Conservation (phyloP, 169 alveolate genomes). For the Theileria orientalis region DNA sequence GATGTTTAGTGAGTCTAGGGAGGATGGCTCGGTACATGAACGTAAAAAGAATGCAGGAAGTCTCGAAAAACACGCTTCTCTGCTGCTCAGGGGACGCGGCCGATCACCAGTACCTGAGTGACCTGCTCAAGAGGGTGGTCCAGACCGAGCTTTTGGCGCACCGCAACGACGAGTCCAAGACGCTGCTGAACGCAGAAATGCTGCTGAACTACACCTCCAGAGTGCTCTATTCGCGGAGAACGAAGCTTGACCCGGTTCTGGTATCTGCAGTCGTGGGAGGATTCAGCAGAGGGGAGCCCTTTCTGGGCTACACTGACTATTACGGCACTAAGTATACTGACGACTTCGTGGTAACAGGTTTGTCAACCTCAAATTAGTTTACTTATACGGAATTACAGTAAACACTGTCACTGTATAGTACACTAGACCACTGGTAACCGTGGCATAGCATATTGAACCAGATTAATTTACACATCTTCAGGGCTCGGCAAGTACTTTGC, state of each 20-base stretch:
- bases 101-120: constrained; percentile 59
- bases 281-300: constrained; percentile 22
- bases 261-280: constrained; percentile 59
- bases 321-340: constrained; percentile 64
- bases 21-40: constrained; percentile 25
- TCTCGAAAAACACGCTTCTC: constrained; percentile 49
- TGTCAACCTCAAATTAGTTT: neutral
- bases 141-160: constrained; percentile 39
- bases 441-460: neutral
- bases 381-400: neutral
- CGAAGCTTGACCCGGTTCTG: constrained; percentile 59
- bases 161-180: constrained; percentile 39
- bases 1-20: constrained; percentile 58
- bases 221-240: constrained; percentile 47
- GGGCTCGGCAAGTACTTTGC: constrained; percentile 70
- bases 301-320: constrained; percentile 58
- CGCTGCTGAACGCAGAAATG: constrained; percentile 37
- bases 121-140: constrained; percentile 35
- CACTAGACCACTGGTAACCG: neutral
- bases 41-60: constrained; percentile 37
- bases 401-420: neutral
- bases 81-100: constrained; percentile 67
- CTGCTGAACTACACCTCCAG: constrained; percentile 55
- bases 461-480: neutral
- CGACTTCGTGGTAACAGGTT: constrained; percentile 64